Percentiles rank a stretch among this genome's conserved stretches.
These are phyloP conservation scores for Basipetospora sp. DNA, from an alignment of 2,329 filamentous ascomycete genomes.

Conservation along the genomic window DNA sequence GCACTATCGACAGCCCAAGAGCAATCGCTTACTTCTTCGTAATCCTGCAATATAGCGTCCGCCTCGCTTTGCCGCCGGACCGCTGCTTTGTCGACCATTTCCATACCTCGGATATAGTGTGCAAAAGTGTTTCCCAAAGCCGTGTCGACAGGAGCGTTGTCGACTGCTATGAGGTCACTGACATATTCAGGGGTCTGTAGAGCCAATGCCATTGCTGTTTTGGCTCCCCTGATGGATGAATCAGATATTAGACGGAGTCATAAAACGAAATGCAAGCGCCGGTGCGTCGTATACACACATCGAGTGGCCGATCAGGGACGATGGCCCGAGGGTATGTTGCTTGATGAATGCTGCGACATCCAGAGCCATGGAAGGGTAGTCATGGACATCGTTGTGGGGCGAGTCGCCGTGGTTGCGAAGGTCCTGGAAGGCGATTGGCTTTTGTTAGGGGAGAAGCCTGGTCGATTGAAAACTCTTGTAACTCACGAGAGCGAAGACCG, in stretches of 20 bases:
- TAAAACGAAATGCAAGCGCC: no score
- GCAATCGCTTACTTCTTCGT: conserved; percentile 55
- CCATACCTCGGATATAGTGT: conserved; percentile 74
- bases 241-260: background rate
- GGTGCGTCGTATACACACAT: conserved; percentile 52
- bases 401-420: conserved; percentile 88
- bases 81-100: conserved; percentile 54
- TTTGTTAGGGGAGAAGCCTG: conserved; percentile 6
- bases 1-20: conserved; percentile 4
- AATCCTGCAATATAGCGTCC: conserved; percentile 60
- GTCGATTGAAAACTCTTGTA: conserved; percentile 7
- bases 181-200: conserved; percentile 54
- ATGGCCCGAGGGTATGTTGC: conserved; percentile 51
- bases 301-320: conserved; percentile 79
- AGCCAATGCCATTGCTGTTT: conserved; percentile 78
- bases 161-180: conserved; percentile 62
- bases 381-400: conserved; percentile 59
- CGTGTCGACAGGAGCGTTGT: conserved; percentile 81
- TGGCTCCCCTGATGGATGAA: conserved; percentile 53
- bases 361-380: conserved; percentile 68
- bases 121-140: conserved; percentile 59
- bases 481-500: conserved; percentile 66
- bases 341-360: conserved; percentile 70
- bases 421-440: conserved; percentile 39
- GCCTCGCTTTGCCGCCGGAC: conserved; percentile 62